These are phyloP conservation scores for Trichoderma breve DNA, from an alignment of 2,329 filamentous ascomycete species.

Conservation along the genomic window DNA sequence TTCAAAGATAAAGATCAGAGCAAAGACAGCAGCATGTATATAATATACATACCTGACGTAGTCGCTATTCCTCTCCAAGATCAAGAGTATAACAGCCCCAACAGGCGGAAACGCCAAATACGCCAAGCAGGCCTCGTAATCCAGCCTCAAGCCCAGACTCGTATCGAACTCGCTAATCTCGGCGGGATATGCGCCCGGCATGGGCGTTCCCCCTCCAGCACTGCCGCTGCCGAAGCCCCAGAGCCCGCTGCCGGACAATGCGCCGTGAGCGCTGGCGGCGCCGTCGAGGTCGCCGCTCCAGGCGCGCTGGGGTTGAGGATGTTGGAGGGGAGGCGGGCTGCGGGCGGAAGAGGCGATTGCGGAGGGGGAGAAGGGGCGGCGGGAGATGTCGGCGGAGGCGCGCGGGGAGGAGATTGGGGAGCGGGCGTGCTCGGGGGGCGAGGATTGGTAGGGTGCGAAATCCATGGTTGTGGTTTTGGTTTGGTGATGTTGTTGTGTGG, in stretches of 20 bases:
- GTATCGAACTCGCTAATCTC: constrained; percentile 86
- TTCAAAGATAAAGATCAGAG: neutral
- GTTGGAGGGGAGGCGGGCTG: constrained; percentile 43
- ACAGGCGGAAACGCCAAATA: constrained; percentile 83
- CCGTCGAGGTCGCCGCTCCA: constrained; percentile 45
- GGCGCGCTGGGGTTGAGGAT: constrained; percentile 56
- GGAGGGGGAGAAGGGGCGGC: constrained; percentile 53
- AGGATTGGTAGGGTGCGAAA: constrained; percentile 96
- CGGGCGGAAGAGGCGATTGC: constrained; percentile 38
- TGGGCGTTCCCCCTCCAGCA: constrained; percentile 27
- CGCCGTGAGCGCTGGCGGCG: constrained; percentile 31
- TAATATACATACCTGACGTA: constrained; percentile 71
- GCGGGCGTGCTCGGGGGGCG: constrained; percentile 79
- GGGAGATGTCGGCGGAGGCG: constrained; percentile 54
- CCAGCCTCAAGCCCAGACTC: constrained; percentile 78
- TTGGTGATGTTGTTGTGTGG: neutral
- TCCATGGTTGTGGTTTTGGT: constrained; percentile 58
- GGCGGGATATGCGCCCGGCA: constrained; percentile 40
- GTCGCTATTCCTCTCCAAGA: constrained; percentile 92
- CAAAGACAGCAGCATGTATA: neutral
- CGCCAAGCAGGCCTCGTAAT: constrained; percentile 86
- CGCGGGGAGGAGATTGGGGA: constrained; percentile 63
- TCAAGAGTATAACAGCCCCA: constrained; percentile 77
- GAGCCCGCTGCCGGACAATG: constrained; percentile 20
- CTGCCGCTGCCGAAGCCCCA: constrained; percentile 22